These are phyloP conservation scores for Candida sp. DNA, from an alignment of 1,139 yeast species.

Conservation along the genomic window DNA sequence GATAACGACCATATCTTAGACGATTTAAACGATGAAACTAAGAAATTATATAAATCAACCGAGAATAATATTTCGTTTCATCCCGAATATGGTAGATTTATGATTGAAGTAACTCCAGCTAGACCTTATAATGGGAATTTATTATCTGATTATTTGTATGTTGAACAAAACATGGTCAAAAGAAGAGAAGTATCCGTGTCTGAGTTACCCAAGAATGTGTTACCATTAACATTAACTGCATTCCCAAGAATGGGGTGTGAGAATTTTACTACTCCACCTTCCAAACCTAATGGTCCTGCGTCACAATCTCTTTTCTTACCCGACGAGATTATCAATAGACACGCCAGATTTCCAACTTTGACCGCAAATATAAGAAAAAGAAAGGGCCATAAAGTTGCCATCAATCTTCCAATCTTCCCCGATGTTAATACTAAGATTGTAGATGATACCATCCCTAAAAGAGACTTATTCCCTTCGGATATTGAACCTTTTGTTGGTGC, in stretches of 20 bases:
- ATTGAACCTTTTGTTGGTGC: constrained; percentile 69
- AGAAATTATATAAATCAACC: constrained; percentile 27
- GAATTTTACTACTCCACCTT: constrained; percentile 67
- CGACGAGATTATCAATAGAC: constrained; percentile 92
- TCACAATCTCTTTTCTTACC: constrained; percentile 89
- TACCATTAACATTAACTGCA: constrained; percentile 75
- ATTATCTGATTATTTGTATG: constrained; percentile 57
- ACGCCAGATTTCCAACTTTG: constrained; percentile 91
- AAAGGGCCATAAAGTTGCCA: constrained; percentile 87
- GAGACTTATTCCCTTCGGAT: constrained; percentile 68
- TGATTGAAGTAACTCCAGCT: constrained; percentile 95
- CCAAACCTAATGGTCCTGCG: constrained; percentile 67
- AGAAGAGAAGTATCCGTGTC: constrained; percentile 63
- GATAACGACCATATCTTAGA: constrained; percentile 75
- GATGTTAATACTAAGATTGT: constrained; percentile 64
- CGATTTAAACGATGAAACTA: constrained; percentile 53
- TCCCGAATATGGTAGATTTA: constrained; percentile 95
- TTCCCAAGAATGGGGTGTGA: constrained; percentile 87
- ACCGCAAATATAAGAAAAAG: constrained; percentile 91
- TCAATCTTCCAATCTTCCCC: constrained; percentile 81
- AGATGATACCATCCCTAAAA: constrained; percentile 68
- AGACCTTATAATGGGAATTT: constrained; percentile 68
- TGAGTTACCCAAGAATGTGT: constrained; percentile 51
- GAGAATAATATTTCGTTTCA: constrained; percentile 71
- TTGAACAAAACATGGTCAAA: constrained; percentile 77